phyloP scores from a whole-genome alignment of 2,329 filamentous ascomycete species.

The Paraphaeosphaeria minitans region DNA sequence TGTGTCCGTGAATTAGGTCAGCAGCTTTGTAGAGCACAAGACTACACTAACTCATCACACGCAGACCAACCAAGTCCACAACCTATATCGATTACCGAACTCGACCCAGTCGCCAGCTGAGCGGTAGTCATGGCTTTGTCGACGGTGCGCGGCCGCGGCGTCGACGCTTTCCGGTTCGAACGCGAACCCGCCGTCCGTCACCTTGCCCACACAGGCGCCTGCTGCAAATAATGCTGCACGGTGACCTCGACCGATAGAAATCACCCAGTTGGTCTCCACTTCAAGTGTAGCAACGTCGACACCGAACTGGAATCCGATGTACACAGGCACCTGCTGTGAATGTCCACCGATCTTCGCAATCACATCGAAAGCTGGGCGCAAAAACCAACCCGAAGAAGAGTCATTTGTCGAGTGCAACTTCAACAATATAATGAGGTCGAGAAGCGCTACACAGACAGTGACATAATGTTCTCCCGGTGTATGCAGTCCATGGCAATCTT shows the following conservation, averaged over 20 bases:
- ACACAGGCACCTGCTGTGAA: neutral
- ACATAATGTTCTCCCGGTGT: neutral
- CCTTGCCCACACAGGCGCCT: neutral
- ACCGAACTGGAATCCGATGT: neutral
- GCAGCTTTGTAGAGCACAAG: too few species aligned
- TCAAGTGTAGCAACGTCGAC: neutral
- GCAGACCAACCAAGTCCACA: too few species aligned
- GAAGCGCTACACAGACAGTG: neutral
- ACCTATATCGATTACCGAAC: too few species aligned
- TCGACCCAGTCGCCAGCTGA: too few species aligned
- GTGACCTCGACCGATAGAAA: neutral
- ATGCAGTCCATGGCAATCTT: neutral
- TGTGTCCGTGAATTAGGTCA: too few species aligned
- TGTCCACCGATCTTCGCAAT: neutral
- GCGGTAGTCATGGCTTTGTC: too few species aligned
- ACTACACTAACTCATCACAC: too few species aligned
- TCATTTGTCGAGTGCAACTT: neutral
- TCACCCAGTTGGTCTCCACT: neutral
- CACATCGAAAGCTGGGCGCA: neutral
- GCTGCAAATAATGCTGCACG: neutral
- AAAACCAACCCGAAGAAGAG: neutral
- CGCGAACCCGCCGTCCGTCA: neutral
- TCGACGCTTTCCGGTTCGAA: too few species aligned
- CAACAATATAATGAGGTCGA: neutral
- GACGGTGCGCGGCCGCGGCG: too few species aligned